Evolutionary conservation across 805 yeast genomes (phyloP).

Genomic region (Metschnikowia dekortorum): DNA sequence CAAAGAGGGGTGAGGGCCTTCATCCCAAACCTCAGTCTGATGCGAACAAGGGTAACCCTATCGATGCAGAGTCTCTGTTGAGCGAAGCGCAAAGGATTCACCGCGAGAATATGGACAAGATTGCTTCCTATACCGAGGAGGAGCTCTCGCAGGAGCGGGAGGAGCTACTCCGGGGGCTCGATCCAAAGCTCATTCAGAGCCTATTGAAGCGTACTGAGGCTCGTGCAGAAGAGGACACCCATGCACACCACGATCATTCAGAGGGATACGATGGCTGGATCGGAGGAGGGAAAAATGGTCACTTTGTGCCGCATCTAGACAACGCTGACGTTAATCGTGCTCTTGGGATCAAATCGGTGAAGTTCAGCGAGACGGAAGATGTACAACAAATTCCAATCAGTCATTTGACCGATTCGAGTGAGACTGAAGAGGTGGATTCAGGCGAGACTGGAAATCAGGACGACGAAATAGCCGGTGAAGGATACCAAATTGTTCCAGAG

Average conservation of each 20-base stretch:
- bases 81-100: slow-evolving; percentile 73
- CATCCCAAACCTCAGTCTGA: background rate
- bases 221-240: slow-evolving; percentile 28
- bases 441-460: slow-evolving; percentile 36
- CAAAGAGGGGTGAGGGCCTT: background rate
- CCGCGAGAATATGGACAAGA: slow-evolving; percentile 61
- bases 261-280: slow-evolving; percentile 41
- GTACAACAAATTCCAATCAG: slow-evolving; percentile 10
- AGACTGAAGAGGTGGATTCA: slow-evolving; percentile 20
- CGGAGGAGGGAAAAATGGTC: slow-evolving; percentile 37
- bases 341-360: slow-evolving; percentile 26
- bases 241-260: slow-evolving; percentile 30
- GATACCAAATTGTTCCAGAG: slow-evolving; percentile 36
- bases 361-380: slow-evolving; percentile 12
- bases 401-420: slow-evolving; percentile 17
- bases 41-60: no score
- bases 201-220: slow-evolving; percentile 54
- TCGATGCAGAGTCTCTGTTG: background rate
- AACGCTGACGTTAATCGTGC: slow-evolving; percentile 34
- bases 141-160: slow-evolving; percentile 62
- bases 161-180: slow-evolving; percentile 62
- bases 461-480: slow-evolving; percentile 36
- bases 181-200: slow-evolving; percentile 62
- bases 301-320: slow-evolving; percentile 31
- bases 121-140: slow-evolving; percentile 59